These are phyloP conservation scores for Pichia sp. DNA, from an alignment of 1,139 yeast genomes.

Conservation along the genomic window DNA sequence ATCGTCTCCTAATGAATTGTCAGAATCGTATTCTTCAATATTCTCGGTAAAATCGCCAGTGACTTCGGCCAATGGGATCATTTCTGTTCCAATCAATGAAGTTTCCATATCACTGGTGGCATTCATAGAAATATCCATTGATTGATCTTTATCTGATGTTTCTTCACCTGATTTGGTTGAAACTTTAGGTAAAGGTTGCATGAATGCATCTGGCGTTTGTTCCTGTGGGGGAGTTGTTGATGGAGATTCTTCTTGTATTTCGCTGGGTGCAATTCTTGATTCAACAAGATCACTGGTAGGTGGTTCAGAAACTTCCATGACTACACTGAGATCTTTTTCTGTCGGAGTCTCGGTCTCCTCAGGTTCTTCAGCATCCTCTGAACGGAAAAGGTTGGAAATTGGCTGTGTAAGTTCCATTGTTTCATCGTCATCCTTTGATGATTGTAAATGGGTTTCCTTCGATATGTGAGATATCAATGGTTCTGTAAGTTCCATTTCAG, in stretches of 20 bases:
- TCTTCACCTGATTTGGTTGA: no score
- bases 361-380: constrained; percentile 4
- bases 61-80: constrained; percentile 31
- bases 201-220: no score
- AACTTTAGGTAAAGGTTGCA: no score
- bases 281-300: constrained; percentile 6
- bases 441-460: no score
- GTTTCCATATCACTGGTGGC: constrained; percentile 15
- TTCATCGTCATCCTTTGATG: constrained; percentile 3
- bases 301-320: constrained; percentile 15
- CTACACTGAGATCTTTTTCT: constrained; percentile 7
- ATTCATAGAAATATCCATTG: constrained; percentile 1
- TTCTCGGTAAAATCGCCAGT: constrained; percentile 17
- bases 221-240: not conserved
- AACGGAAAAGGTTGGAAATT: not conserved
- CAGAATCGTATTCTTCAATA: constrained; percentile 23
- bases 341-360: not conserved
- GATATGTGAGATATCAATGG: no score
- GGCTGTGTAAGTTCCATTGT: constrained; percentile 18
- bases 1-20: constrained; percentile 24
- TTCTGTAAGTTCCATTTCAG: not conserved
- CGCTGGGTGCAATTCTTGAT: not conserved
- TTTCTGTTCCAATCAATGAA: constrained; percentile 27
- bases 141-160: not conserved
- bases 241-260: not conserved